Conservation (phyloP, 192 early-diverging fungal species). For the Anaeromyces robustus region DNA sequence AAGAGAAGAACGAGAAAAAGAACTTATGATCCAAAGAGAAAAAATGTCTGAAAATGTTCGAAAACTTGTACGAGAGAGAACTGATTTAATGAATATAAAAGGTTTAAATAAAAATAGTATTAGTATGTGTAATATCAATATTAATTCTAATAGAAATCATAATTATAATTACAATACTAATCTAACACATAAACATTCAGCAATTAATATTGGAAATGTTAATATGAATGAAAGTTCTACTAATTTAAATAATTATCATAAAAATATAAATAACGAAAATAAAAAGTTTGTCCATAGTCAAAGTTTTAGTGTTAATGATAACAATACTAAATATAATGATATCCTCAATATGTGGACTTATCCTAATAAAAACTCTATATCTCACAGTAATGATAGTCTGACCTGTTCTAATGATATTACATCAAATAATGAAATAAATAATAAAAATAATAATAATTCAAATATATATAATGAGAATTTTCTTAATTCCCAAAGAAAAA, state of each 20-base stretch:
- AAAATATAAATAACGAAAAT: background rate
- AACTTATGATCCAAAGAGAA: background rate
- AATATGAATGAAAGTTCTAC: background rate
- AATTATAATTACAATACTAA: background rate
- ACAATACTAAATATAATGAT: background rate
- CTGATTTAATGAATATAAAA: background rate
- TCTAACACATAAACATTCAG: background rate
- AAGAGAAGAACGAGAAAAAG: background rate
- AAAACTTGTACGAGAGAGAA: background rate
- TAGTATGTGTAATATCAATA: background rate
- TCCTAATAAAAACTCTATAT: background rate
- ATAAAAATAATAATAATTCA: background rate
- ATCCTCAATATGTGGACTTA: background rate
- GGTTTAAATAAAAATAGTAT: too few species aligned
- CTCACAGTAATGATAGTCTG: background rate
- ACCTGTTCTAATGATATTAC: too few species aligned
- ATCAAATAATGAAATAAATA: background rate
- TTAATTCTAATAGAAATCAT: background rate
- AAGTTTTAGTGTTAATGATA: background rate
- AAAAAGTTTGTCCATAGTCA: background rate
- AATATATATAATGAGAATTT: background rate
- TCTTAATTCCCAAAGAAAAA: background rate
- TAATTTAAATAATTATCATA: background rate
- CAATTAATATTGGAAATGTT: background rate
- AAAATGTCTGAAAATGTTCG: background rate